Percentiles rank a stretch among this genome's conserved stretches.
Conservation (phyloP, 768 basidiomycete genomes). For the Gelatoporia subvermispora region DNA sequence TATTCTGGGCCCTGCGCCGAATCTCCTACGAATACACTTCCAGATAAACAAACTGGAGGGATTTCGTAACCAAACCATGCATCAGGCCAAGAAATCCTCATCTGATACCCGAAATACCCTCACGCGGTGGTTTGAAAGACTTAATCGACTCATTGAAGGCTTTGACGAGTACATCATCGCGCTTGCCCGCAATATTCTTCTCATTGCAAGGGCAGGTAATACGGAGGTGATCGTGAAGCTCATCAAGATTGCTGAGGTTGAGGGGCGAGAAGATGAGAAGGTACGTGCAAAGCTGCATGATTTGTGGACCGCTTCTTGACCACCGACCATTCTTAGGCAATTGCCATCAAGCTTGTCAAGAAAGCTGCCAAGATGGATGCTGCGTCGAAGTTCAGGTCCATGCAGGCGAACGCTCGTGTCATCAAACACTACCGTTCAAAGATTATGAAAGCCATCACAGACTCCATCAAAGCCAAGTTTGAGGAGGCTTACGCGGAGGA, state of each 20-base stretch:
- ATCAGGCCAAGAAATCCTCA: constrained; percentile 84
- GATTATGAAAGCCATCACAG: constrained; percentile 72
- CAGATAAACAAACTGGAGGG: constrained; percentile 88
- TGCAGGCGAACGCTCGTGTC: constrained; percentile 87
- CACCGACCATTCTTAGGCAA: constrained; percentile 53
- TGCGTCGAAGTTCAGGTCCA: constrained; percentile 88
- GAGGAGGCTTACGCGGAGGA: constrained; percentile 59
- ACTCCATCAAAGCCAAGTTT: constrained; percentile 71
- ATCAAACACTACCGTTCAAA: constrained; percentile 96
- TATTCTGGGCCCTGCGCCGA: constrained; percentile 81
- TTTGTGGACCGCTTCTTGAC: neutral
- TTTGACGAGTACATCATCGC: constrained; percentile 85
- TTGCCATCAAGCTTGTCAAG: constrained; percentile 90
- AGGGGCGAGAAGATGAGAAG: constrained; percentile 93
- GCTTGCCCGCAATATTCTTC: constrained; percentile 71
- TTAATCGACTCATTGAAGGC: constrained; percentile 71
- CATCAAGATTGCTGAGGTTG: constrained; percentile 90
- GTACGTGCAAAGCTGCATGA: constrained; percentile 30
- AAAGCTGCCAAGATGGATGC: constrained; percentile 91
- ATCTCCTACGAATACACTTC: constrained; percentile 86
- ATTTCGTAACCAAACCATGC: constrained; percentile 93
- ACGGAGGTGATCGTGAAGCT: constrained; percentile 86
- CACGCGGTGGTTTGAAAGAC: constrained; percentile 76
- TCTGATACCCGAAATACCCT: constrained; percentile 63
- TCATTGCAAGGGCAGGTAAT: constrained; percentile 74